phyloP scores from a whole-genome alignment of 192 early-diverging fungal species.

The Rhizophagus sp. region DNA sequence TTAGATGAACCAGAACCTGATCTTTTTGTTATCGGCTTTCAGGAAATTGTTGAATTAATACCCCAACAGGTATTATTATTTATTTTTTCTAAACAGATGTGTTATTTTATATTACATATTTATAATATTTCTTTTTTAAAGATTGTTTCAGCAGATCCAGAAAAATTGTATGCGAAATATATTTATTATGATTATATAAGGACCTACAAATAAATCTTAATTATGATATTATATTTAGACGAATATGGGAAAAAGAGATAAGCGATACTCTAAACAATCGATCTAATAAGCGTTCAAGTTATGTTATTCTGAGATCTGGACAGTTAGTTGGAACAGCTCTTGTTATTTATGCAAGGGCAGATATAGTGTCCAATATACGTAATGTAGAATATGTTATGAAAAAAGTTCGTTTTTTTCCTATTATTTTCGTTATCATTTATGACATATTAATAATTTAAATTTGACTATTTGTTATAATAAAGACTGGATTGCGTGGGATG shows the following conservation, averaged over 20 bases:
- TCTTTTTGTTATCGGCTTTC: conserved; percentile 85
- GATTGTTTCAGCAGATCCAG: conserved; percentile 65
- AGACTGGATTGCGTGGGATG: conserved; percentile 94
- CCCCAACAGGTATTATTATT: conserved; percentile 50
- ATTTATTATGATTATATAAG: neutral
- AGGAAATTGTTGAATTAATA: conserved; percentile 95
- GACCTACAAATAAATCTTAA: neutral
- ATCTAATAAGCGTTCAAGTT: conserved; percentile 45
- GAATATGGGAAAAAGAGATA: conserved; percentile 52
- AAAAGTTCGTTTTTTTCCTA: conserved; percentile 53
- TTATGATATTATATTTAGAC: conserved; percentile 29
- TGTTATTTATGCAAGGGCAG: conserved; percentile 80
- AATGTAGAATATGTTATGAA: conserved; percentile 80
- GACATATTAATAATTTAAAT: neutral
- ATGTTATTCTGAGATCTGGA: conserved; percentile 80
- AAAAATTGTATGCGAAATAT: conserved; percentile 54
- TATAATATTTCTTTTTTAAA: conserved; percentile 39
- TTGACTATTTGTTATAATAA: conserved; percentile 2
- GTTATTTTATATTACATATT: neutral
- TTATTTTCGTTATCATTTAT: neutral
- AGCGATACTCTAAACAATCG: conserved; percentile 50
- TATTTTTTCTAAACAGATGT: neutral
- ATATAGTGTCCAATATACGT: conserved; percentile 68
- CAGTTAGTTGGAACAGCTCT: conserved; percentile 91
- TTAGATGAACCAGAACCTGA: conserved; percentile 63